Conservation (phyloP, 2,329 filamentous ascomycete genomes). For the Neofusicoccum kwambonambiense region DNA sequence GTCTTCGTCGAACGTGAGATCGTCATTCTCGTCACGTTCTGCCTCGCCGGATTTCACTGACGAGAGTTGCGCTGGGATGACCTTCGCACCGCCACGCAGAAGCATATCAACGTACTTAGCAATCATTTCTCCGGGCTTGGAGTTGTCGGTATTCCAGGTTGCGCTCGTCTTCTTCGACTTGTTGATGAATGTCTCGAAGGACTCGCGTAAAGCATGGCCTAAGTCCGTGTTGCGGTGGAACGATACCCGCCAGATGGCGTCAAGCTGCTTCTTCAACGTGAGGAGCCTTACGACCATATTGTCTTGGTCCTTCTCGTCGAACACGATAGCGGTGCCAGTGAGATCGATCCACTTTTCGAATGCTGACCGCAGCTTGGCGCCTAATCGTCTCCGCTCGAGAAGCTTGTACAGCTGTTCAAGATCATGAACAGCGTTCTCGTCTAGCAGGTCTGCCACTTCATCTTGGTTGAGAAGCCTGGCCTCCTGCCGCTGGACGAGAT, state of each 20-base stretch:
- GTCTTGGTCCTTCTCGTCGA: conserved; percentile 73
- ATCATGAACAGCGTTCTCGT: conserved; percentile 66
- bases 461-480: conserved; percentile 56
- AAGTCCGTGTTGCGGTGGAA: conserved; percentile 78
- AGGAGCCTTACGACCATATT: conserved; percentile 85
- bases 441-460: conserved; percentile 71
- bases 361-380: conserved; percentile 65
- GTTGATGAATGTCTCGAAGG: conserved; percentile 91
- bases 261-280: conserved; percentile 74
- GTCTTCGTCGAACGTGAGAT: conserved; percentile 78
- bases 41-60: conserved; percentile 55
- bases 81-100: conserved; percentile 82
- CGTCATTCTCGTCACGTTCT: conserved; percentile 61
- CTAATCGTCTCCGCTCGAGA: conserved; percentile 69
- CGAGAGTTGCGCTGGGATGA: conserved; percentile 67
- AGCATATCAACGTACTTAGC: conserved; percentile 94
- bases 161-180: conserved; percentile 69
- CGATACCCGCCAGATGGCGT: conserved; percentile 71
- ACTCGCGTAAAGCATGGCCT: conserved; percentile 74
- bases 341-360: conserved; percentile 78
- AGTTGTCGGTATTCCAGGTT: conserved; percentile 77
- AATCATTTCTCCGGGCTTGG: conserved; percentile 97
- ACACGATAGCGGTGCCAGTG: conserved; percentile 74
- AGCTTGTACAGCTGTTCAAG: conserved; percentile 77
- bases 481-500: conserved; percentile 68